Evolutionary conservation across 225 moss, liverwort and hornwort species (phyloP), one percentile per base, ranked within the genome.

Genomic region (Polytrichum formosum): DNA sequence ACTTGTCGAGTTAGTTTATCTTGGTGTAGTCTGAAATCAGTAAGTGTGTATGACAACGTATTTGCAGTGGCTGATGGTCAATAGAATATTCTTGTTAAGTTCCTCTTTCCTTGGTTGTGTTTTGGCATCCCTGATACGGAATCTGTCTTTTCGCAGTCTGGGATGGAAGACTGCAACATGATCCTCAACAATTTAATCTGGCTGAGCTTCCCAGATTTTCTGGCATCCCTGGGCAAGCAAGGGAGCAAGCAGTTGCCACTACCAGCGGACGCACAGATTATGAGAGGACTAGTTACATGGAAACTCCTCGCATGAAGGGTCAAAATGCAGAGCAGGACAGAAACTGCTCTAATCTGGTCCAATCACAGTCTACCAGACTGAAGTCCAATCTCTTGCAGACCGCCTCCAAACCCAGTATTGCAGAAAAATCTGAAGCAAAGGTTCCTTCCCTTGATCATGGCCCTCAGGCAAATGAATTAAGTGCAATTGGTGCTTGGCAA

Each of bases 121-220:
- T 7, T 23, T 58, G n/a, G 58, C 58, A 58, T 23, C 16, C 37
- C 37, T 77, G 66, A 66, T 67, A 71, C 64, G 68, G 70, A 68
- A 65, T 58, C 67, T 75, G 63, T 37, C 37, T 26, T 75, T 78
- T 56, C 68, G 65, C 82, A 91, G 93, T 77, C 37, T 80, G 83
- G 84, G 90, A 90, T 31, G 80, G 76, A 56, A 87, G 80, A 59
- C 63, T 85, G 75, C 93, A 85, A 53, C 83, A 82, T 55, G 82
- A 83, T 20, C 31, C 73, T 31, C 87, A 86, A 55, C 77, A 82
- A 58, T 76, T 81, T 29, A 83, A 82, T 70, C 81, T 70, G 65
- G 72, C 73, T 62, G 85, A 81, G 83, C 77, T 83, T 68, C 83
- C 85, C 23, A 79, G 71, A 28, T 82, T 85, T 70, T 85, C 83